Evolutionary conservation across 1,139 yeast genomes (phyloP).

Genomic region (Saccharomyces pastorianus): DNA sequence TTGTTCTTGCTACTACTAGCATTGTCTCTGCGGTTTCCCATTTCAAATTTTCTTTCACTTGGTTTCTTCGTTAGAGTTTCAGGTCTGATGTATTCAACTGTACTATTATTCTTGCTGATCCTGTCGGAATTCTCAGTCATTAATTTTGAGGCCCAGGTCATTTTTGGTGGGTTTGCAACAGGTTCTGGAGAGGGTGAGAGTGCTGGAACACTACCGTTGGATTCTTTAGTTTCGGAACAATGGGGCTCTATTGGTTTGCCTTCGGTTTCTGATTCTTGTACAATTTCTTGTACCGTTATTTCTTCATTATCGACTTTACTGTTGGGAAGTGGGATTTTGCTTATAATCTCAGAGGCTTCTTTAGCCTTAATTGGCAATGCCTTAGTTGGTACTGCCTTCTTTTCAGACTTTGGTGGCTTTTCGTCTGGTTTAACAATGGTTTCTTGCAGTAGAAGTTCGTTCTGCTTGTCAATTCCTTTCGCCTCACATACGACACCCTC

Average conservation of each 20-base stretch:
- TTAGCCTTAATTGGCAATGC: not conserved
- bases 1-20: slow-evolving; percentile 12
- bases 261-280: not conserved
- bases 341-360: not conserved
- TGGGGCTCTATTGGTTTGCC: not conserved
- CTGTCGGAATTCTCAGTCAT: slow-evolving; percentile 5
- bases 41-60: slow-evolving; percentile 13
- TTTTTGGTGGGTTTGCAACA: slow-evolving; percentile 10
- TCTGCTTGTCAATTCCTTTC: not conserved
- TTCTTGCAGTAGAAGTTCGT: not conserved
- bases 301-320: slow-evolving; percentile 5
- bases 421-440: not conserved
- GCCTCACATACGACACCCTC: not conserved
- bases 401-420: not conserved
- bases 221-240: not conserved
- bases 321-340: not conserved
- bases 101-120: not conserved
- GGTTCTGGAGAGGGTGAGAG: slow-evolving; percentile 3
- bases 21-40: slow-evolving; percentile 15
- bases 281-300: not conserved
- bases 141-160: slow-evolving; percentile 25
- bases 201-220: not conserved
- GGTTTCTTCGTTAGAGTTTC: slow-evolving; percentile 8
- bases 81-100: slow-evolving; percentile 4
- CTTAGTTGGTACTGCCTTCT: not conserved